Evolutionary conservation across 495 filamentous ascomycete species (phyloP).

Genomic region (Penicillium cinerascens): DNA sequence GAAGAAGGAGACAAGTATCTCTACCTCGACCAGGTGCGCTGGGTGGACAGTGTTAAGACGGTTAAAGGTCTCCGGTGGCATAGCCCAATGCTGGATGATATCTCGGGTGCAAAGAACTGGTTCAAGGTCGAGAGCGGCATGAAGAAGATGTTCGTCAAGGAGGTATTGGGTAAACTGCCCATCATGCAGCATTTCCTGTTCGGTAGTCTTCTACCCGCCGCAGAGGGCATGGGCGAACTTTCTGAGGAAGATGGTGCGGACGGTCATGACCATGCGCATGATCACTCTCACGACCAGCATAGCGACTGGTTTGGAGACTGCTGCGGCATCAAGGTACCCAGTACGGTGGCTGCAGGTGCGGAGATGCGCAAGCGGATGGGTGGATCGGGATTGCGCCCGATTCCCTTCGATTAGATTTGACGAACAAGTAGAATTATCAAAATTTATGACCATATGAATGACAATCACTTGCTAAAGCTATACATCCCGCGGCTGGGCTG

Average conservation of each 20-base stretch:
- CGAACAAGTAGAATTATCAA: not conserved
- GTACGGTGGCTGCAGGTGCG: conserved; percentile 80
- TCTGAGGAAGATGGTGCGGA: conserved; percentile 46
- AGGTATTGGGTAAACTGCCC: conserved; percentile 89
- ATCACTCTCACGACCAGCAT: conserved; percentile 53
- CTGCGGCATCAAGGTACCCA: conserved; percentile 97
- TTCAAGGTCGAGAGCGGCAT: conserved; percentile 90
- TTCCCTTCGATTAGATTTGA: conserved; percentile 77
- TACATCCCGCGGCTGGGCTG: not conserved
- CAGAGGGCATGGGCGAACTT: conserved; percentile 67
- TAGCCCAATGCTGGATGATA: conserved; percentile 97
- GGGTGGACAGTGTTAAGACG: conserved; percentile 94
- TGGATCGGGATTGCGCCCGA: conserved; percentile 65
- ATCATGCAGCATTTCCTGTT: conserved; percentile 99
- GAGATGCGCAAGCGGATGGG: conserved; percentile 75
- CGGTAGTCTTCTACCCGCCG: conserved; percentile 75
- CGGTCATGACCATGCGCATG: conserved; percentile 52
- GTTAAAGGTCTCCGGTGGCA: conserved; percentile 96
- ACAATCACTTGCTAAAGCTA: not conserved
- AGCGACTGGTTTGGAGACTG: conserved; percentile 85
- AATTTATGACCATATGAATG: conserved; percentile 1
- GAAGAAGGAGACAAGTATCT: conserved; percentile 78
- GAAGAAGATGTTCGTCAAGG: conserved; percentile 91
- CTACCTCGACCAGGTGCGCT: conserved; percentile 87
- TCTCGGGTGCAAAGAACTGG: conserved; percentile 89